Evolutionary conservation across 2,329 filamentous ascomycete species (phyloP).

Genomic region (Hymenoscyphus occultus): DNA sequence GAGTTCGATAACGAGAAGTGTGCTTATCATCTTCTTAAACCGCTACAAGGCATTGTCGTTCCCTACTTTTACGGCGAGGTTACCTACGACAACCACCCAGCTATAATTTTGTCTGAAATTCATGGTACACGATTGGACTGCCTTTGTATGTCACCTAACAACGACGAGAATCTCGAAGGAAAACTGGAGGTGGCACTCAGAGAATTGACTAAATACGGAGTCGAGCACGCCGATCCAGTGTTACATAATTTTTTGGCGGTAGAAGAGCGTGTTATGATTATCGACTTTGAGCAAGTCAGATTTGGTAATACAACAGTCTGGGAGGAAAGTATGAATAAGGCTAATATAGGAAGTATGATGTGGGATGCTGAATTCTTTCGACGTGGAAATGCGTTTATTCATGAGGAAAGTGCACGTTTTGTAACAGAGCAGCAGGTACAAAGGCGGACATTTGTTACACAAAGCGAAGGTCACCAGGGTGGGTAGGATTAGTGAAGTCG

Average conservation of each 20-base stretch:
- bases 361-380: conserved; percentile 1
- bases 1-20: neutral
- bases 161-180: too few species aligned
- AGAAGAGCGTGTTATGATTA: too few species aligned
- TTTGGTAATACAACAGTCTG: neutral
- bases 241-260: too few species aligned
- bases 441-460: neutral
- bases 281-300: conserved; percentile 1
- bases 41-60: too few species aligned
- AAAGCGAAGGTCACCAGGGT: neutral
- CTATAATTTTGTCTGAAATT: too few species aligned
- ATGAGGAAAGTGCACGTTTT: neutral
- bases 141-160: too few species aligned
- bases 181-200: too few species aligned
- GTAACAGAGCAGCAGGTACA: neutral
- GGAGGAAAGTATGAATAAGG: neutral
- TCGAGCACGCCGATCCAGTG: too few species aligned
- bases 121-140: too few species aligned
- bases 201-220: too few species aligned
- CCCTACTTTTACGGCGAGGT: too few species aligned
- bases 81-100: too few species aligned
- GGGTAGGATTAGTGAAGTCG: neutral
- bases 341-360: conserved; percentile 1
- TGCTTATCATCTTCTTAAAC: neutral
- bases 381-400: conserved; percentile 1